Percentiles rank a stretch among this genome's conserved stretches.
These are phyloP conservation scores for Thelonectria blattea DNA, from an alignment of 2,329 filamentous ascomycete species.

Conservation along the genomic window DNA sequence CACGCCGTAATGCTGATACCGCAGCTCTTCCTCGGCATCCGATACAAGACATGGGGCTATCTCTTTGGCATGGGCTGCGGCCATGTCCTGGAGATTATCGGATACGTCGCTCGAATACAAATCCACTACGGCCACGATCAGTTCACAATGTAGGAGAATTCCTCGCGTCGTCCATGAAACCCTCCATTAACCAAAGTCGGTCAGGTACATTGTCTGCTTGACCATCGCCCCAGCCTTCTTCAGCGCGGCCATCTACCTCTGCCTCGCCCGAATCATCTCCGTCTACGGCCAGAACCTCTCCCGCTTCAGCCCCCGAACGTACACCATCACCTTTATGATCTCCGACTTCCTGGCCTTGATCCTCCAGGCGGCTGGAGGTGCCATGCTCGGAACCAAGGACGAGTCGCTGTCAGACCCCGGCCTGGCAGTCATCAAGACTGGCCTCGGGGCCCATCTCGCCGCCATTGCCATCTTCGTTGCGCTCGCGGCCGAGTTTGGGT, in stretches of 20 bases:
- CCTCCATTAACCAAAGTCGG: background rate
- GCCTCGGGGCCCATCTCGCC: slow-evolving; percentile 24
- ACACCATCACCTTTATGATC: slow-evolving; percentile 50
- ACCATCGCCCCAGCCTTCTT: slow-evolving; percentile 69
- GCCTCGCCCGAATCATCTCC: slow-evolving; percentile 54
- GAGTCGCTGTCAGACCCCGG: slow-evolving; percentile 2
- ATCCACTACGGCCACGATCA: slow-evolving; percentile 57
- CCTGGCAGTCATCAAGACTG: slow-evolving; percentile 25
- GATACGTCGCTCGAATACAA: slow-evolving; percentile 64
- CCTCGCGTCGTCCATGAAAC: background rate
- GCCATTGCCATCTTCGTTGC: slow-evolving; percentile 22
- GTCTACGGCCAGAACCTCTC: slow-evolving; percentile 49
- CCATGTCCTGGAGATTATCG: slow-evolving; percentile 61
- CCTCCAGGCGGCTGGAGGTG: slow-evolving; percentile 58
- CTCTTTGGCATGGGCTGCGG: slow-evolving; percentile 56
- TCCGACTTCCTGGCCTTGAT: slow-evolving; percentile 57
- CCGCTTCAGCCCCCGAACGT: slow-evolving; percentile 40
- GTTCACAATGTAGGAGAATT: slow-evolving; percentile 58
- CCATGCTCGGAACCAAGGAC: slow-evolving; percentile 37
- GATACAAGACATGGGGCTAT: slow-evolving; percentile 49
- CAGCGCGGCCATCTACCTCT: slow-evolving; percentile 67
- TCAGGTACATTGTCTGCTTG: slow-evolving; percentile 51
- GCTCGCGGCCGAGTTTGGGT: slow-evolving; percentile 13
- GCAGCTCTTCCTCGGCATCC: slow-evolving; percentile 46
- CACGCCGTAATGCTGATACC: slow-evolving; percentile 51